Conservation (phyloP, 768 basidiomycete genomes). For the Tricholoma furcatifolium region DNA sequence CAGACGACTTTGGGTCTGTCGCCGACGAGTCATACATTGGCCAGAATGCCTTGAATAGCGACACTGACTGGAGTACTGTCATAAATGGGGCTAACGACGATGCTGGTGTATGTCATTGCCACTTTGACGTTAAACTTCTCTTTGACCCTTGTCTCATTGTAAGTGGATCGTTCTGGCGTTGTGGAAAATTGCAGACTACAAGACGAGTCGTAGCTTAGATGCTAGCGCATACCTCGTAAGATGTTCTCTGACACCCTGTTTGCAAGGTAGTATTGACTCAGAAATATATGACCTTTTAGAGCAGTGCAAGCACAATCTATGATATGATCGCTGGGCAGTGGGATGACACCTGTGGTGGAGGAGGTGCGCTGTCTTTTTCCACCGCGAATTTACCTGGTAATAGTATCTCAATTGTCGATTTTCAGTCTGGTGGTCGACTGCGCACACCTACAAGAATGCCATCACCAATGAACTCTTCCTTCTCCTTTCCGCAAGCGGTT, state of each 20-base stretch:
- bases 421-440: slow-evolving; percentile 57
- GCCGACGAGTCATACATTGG: slow-evolving; percentile 48
- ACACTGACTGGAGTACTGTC: slow-evolving; percentile 41
- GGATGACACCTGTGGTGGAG: slow-evolving; percentile 51
- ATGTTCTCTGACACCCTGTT: not conserved
- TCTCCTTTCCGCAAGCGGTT: slow-evolving; percentile 47
- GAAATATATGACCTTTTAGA: slow-evolving; percentile 26
- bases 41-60: slow-evolving; percentile 34
- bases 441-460: slow-evolving; percentile 57
- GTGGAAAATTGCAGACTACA: slow-evolving; percentile 60
- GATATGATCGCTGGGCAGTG: slow-evolving; percentile 50
- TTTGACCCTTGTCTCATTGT: not conserved
- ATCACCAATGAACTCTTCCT: slow-evolving; percentile 62
- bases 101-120: slow-evolving; percentile 36
- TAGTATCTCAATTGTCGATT: not conserved
- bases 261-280: not conserved
- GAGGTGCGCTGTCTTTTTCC: slow-evolving; percentile 31
- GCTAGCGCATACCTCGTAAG: slow-evolving; percentile 28
- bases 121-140: not conserved
- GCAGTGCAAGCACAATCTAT: slow-evolving; percentile 46
- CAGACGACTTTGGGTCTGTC: slow-evolving; percentile 37
- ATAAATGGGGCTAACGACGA: slow-evolving; percentile 53
- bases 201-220: slow-evolving; percentile 35
- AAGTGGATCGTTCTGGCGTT: slow-evolving; percentile 58
- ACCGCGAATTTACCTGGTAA: not conserved